These are phyloP conservation scores for Solanum ahanhuiri DNA, from an alignment of 257 asterid species.

Conservation along the genomic window DNA sequence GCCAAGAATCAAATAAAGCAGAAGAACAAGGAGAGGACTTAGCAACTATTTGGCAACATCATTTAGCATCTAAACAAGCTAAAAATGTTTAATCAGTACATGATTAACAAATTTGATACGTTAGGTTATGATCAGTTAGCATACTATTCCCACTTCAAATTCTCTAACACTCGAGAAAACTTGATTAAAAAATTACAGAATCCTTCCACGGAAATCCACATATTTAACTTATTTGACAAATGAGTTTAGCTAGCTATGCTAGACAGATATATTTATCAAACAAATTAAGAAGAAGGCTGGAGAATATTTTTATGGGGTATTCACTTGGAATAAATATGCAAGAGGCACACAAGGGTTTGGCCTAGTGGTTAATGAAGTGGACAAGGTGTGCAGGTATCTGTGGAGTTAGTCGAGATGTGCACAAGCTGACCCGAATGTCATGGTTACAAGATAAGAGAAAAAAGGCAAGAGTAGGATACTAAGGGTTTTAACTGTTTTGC, in stretches of 20 bases:
- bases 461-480: neutral
- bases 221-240: neutral
- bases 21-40: neutral
- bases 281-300: neutral
- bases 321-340: neutral
- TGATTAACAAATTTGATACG: neutral
- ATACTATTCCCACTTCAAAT: neutral
- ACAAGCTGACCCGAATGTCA: neutral
- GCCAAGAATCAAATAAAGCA: neutral
- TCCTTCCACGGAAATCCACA: neutral
- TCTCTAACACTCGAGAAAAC: neutral
- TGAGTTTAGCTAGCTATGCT: neutral
- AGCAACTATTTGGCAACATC: neutral
- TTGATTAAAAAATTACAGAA: neutral
- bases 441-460: neutral
- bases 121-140: neutral
- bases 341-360: neutral
- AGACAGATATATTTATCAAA: neutral
- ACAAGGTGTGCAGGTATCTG: neutral
- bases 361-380: neutral
- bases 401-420: neutral
- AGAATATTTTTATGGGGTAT: neutral
- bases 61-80: neutral
- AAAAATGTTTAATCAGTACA: neutral
- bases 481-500: neutral